Percentiles rank a stretch among this genome's conserved stretches.
These are phyloP conservation scores for Cystobasidiopsis lactophilus DNA, from an alignment of 768 basidiomycete genomes.

Conservation along the genomic window DNA sequence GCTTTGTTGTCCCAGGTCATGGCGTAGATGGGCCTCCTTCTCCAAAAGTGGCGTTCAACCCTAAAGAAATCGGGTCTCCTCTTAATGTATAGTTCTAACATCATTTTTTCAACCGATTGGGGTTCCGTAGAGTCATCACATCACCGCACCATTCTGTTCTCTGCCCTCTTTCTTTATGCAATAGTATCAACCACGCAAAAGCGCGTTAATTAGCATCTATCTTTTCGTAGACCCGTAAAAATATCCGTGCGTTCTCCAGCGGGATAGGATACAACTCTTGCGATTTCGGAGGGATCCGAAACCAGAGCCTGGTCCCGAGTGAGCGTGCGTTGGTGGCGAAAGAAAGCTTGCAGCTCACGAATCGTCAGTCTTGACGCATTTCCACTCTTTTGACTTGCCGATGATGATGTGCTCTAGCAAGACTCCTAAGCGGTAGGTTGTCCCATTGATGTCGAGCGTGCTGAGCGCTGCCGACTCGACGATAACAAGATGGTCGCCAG, in stretches of 20 bases:
- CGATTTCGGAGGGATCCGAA: slow-evolving; percentile 6
- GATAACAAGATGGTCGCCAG: slow-evolving; percentile 14
- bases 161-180: neutral
- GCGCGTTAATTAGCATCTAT: too few relatives aligned
- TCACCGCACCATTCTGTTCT: too few relatives aligned
- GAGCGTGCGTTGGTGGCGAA: too few relatives aligned
- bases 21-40: slow-evolving; percentile 14
- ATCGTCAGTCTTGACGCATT: neutral
- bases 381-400: neutral
- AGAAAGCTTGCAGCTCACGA: neutral
- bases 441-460: slow-evolving; percentile 9
- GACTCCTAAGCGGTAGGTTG: slow-evolving; percentile 10
- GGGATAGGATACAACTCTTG: slow-evolving; percentile 14
- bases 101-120: neutral
- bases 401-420: slow-evolving; percentile 13
- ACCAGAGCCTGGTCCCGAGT: slow-evolving; percentile 8
- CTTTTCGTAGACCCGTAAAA: slow-evolving; percentile 11
- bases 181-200: too few relatives aligned
- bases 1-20: slow-evolving; percentile 18
- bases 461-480: slow-evolving; percentile 14
- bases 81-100: neutral
- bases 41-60: slow-evolving; percentile 30
- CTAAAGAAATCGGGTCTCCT: neutral
- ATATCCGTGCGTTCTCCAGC: slow-evolving; percentile 15
- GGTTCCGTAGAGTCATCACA: neutral